phyloP scores from a whole-genome alignment of 2,329 filamentous ascomycete genomes.

The Calonectria hawksworthii region DNA sequence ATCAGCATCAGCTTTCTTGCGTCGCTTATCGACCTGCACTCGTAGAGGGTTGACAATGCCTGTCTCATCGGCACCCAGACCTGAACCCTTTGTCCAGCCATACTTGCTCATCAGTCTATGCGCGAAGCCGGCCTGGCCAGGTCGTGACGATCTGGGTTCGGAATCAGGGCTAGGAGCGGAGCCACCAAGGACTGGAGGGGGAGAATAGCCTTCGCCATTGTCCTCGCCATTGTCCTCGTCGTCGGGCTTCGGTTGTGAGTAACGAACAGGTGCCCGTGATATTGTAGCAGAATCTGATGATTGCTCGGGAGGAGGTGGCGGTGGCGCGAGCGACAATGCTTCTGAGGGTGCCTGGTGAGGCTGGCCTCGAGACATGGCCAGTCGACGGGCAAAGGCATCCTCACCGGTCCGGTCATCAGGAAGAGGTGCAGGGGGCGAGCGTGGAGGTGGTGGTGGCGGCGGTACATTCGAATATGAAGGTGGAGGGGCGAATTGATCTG shows the following conservation, averaged over 20 bases:
- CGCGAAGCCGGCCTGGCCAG: slow-evolving; percentile 88
- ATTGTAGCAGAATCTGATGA: slow-evolving; percentile 71
- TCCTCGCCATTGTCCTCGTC: slow-evolving; percentile 58
- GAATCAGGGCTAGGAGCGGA: slow-evolving; percentile 53
- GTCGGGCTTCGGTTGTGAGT: slow-evolving; percentile 57
- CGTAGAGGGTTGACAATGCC: slow-evolving; percentile 89
- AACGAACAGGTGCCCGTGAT: slow-evolving; percentile 83
- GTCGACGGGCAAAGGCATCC: slow-evolving; percentile 76
- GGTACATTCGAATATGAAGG: slow-evolving; percentile 69
- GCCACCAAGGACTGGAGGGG: slow-evolving; percentile 63
- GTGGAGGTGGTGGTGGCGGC: slow-evolving; percentile 68
- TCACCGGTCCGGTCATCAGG: slow-evolving; percentile 75
- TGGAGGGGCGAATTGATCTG: slow-evolving; percentile 74
- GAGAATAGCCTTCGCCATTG: slow-evolving; percentile 58
- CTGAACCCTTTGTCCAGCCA: slow-evolving; percentile 90
- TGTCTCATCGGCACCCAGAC: slow-evolving; percentile 84
- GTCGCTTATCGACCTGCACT: slow-evolving; percentile 88
- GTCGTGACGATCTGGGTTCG: slow-evolving; percentile 72
- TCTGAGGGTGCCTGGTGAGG: slow-evolving; percentile 47
- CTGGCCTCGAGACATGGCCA: slow-evolving; percentile 66
- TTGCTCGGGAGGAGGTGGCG: slow-evolving; percentile 37
- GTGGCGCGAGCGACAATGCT: slow-evolving; percentile 49
- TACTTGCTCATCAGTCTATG: slow-evolving; percentile 93
- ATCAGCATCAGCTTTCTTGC: slow-evolving; percentile 83
- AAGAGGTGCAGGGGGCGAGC: slow-evolving; percentile 60